Evolutionary conservation across 192 early-diverging fungal species (phyloP).

Genomic region (Pilobolus umbonatus): DNA sequence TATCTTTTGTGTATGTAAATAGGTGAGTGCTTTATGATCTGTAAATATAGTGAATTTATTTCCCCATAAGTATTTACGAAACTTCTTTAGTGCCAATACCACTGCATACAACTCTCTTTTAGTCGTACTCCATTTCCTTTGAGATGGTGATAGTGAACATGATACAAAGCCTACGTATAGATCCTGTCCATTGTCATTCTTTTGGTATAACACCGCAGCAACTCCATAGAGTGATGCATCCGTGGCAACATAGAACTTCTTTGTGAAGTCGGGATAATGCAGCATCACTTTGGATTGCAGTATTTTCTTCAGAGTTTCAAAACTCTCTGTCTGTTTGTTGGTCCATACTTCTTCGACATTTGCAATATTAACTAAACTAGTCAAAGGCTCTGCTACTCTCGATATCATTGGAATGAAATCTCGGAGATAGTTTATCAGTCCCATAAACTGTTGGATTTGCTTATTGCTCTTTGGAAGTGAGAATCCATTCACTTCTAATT

Average conservation of each 20-base stretch:
- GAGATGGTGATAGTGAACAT: not conserved
- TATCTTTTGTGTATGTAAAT: not conserved
- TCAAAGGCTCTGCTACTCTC: not conserved
- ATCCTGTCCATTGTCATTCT: not conserved
- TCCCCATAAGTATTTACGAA: not conserved
- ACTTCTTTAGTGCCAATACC: not conserved
- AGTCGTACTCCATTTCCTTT: not conserved
- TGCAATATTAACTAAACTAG: not conserved
- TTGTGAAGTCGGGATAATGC: not conserved
- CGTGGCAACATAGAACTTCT: not conserved
- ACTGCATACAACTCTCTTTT: not conserved
- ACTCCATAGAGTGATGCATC: not conserved
- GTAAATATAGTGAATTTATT: not conserved
- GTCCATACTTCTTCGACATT: not conserved
- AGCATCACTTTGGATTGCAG: not conserved
- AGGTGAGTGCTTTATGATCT: not conserved
- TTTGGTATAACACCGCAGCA: not conserved
- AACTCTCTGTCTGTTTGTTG: not conserved
- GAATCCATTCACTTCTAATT: too few species aligned
- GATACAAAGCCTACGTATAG: slow-evolving; percentile 1
- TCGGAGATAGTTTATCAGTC: not conserved
- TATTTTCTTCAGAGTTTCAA: not conserved
- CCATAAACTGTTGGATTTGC: slow-evolving; percentile 2
- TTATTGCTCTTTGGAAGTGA: not conserved
- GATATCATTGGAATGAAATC: not conserved